A percentile compares a stretch with the other conserved stretches of the same genome.
Evolutionary conservation across 1,139 yeast species (phyloP).

Genomic region (Blastobotrys illinoisensis): DNA sequence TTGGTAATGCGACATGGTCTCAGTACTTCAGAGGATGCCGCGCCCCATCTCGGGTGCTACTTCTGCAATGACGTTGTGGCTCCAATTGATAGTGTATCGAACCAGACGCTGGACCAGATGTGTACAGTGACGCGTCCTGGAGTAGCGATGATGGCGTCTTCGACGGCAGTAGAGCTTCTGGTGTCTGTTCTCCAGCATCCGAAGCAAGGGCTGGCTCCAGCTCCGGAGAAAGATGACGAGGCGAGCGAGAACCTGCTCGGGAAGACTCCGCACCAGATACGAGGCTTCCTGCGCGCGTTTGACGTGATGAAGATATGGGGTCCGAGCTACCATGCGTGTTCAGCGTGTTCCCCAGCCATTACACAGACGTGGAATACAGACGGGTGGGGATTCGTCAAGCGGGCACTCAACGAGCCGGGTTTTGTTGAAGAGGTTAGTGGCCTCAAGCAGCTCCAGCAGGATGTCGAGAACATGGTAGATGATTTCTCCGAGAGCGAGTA

Average conservation of each 20-base stretch:
- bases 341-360: constrained; percentile 73
- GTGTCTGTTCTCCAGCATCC: constrained; percentile 72
- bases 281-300: constrained; percentile 74
- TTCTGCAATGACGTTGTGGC: constrained; percentile 95
- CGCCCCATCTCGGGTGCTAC: constrained; percentile 72
- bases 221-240: constrained; percentile 20
- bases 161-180: constrained; percentile 78
- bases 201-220: constrained; percentile 43
- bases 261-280: constrained; percentile 75
- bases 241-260: constrained; percentile 47
- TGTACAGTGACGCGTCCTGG: constrained; percentile 98
- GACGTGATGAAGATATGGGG: constrained; percentile 60
- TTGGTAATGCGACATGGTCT: constrained; percentile 91
- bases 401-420: constrained; percentile 58
- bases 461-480: constrained; percentile 58
- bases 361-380: constrained; percentile 42
- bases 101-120: constrained; percentile 92
- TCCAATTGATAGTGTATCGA: constrained; percentile 78
- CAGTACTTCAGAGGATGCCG: constrained; percentile 20
- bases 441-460: constrained; percentile 60
- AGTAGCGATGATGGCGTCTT: constrained; percentile 80
- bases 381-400: constrained; percentile 78
- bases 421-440: constrained; percentile 78
- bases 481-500: not conserved
- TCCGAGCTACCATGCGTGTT: constrained; percentile 69